Conservation (phyloP, 2,329 filamentous ascomycete genomes). For the Xylaria sp. region DNA sequence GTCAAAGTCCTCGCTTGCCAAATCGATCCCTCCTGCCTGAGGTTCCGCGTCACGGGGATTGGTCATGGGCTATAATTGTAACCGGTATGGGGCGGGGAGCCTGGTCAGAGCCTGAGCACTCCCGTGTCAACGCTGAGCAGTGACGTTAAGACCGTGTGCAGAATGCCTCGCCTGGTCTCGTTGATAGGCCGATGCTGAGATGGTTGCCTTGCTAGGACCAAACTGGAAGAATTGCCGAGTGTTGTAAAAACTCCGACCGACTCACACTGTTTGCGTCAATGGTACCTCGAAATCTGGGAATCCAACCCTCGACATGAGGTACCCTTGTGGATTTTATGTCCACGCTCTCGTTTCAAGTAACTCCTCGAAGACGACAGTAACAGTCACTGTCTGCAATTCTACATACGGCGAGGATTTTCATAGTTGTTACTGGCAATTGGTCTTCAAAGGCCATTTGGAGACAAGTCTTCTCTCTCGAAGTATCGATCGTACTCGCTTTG, state of each 20-base stretch:
- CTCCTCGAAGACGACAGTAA: constrained; percentile 1
- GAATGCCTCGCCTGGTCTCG: neutral
- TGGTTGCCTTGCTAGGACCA: neutral
- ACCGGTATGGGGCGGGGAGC: neutral
- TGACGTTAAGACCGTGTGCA: neutral
- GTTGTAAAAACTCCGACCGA: neutral
- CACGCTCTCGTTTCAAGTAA: neutral
- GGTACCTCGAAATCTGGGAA: neutral
- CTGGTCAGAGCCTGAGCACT: no score
- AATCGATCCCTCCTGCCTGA: neutral
- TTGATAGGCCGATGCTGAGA: neutral
- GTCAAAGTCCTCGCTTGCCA: neutral
- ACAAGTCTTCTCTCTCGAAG: constrained; percentile 4
- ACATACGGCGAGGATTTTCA: constrained; percentile 5
- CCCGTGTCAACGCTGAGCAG: no score
- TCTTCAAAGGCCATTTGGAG: neutral
- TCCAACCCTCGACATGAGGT: neutral
- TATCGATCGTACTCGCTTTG: neutral
- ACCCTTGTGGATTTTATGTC: constrained; percentile 1
- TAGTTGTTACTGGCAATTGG: neutral
- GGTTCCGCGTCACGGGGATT: constrained; percentile 9
- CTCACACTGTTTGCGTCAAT: neutral
- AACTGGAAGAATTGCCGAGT: neutral
- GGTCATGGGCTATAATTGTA: constrained; percentile 8
- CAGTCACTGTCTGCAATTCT: neutral